Evolutionary conservation across 495 filamentous ascomycete species (phyloP), one percentile per base, ranked within the genome.

Genomic region (Neurospora sp.): DNA sequence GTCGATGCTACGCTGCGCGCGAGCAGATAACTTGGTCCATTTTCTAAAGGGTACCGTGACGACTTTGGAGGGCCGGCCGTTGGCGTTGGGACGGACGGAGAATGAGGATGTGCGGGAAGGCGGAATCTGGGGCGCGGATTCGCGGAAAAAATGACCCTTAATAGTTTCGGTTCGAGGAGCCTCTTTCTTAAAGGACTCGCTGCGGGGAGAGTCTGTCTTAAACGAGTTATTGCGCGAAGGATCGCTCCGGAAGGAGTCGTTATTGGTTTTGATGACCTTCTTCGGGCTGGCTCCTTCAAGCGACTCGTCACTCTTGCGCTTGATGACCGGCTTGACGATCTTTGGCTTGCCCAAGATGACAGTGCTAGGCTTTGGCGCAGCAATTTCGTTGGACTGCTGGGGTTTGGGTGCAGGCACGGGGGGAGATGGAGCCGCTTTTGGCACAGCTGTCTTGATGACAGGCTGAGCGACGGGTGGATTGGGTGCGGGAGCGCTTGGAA

Each of bases 211-310:
- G 7, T 66, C 54, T 66, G 54, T 31, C 54, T 66, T 66, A 28
- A 36, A 34, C 3, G 54, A 66, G 28, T 15, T 66, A 5, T 66
- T 66, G 28, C 54, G 54, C 9, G 54, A 31, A 36, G 15, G 54
- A 34, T 66, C 54, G 15, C 54, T 66, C 54, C 54, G 4, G 54
- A 66, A 66, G 28, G 54, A 17, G 59, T 72, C 71, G 38, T 70
- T 79, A 9, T 82, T 73, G 1, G 80, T 79, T 42, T 80, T 83
- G n/a, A 79, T 74, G 3, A 82, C 40, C 73, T 85, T 85, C 62
- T 80, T 82, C 4, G 82, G 80, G 31, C 81, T 78, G n/a, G 79
- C 77, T 10, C 73, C 72, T 17, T 74, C 79, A 31, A 75, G 76
- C 5, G 28, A 42, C 11, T 82, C 79, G 28, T 82, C 78, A 66